These are phyloP conservation scores for Neolentinus lepideus DNA, from an alignment of 1,284 basidiomycete genomes.

Conservation along the genomic window DNA sequence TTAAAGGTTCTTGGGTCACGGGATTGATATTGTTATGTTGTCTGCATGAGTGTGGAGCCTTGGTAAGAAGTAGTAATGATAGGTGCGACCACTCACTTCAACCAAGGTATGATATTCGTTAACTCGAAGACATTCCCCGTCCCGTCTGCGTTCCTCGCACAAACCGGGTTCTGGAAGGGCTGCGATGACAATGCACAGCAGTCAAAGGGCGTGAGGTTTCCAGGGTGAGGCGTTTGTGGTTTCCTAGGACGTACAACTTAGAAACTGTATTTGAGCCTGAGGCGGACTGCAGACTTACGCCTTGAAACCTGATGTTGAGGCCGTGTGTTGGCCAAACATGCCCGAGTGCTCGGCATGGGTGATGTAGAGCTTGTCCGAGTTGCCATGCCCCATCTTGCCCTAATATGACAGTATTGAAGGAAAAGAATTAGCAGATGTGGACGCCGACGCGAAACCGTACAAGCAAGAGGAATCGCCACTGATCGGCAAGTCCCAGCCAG, in stretches of 20 bases:
- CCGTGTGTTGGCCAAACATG: constrained; percentile 68
- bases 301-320: constrained; percentile 65
- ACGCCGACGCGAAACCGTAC: no score
- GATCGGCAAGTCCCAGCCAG: no score
- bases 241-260: constrained; percentile 38
- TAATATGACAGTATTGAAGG: background rate
- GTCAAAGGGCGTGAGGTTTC: constrained; percentile 74
- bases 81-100: constrained; percentile 59
- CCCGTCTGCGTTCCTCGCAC: constrained; percentile 73
- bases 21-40: constrained; percentile 80
- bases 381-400: constrained; percentile 71
- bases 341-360: constrained; percentile 82
- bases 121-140: constrained; percentile 82
- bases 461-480: no score
- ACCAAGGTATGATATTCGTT: constrained; percentile 87
- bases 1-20: constrained; percentile 77
- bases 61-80: constrained; percentile 6
- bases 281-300: constrained; percentile 35
- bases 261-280: constrained; percentile 3
- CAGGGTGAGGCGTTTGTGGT: constrained; percentile 53
- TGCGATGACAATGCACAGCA: constrained; percentile 92
- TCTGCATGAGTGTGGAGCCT: constrained; percentile 24
- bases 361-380: constrained; percentile 80
- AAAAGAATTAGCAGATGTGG: background rate
- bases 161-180: constrained; percentile 86